Evolutionary conservation across 306 rosid species (phyloP), one percentile per base, ranked within the genome.

Genomic region (Cicer cuneatum): DNA sequence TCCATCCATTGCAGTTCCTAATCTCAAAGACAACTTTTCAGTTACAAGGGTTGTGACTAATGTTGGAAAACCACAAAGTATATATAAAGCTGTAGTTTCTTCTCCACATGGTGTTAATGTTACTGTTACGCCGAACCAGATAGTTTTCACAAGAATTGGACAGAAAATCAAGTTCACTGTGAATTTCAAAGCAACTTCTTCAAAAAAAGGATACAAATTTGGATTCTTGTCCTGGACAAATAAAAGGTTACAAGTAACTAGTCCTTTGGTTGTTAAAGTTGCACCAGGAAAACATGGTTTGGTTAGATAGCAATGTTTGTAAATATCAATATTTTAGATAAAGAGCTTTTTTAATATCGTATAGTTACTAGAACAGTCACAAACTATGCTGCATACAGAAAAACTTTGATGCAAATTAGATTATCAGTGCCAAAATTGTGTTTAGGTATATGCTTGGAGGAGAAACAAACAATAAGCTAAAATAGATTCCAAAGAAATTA

Each of bases 151-250:
- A 18, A 82, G 83, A 69, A 42, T 64, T 14, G 85, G 81, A 24
- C 95, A 91, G 86, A 91, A 89, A 84, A 76, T 87, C 24, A 87
- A 63, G 54, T 91, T 89, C 85, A 89, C 79, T 19, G 88, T 91
- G 79, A 85, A 80, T 59, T 91, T 91, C 85, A 83, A 81, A 79
- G 80, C 82, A 77, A 79, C 69, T 35, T 77, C 87, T 41, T 83
- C 94, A 71, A 83, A 84, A 71, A 83, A 84, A 65, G 97, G 97
- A 40, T 91, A 91, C 69, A 21, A 75, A 67, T 91, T 91, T 61
- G 97, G 97, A 72, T 89, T 86, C 84, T 76, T 91, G 75, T 83
- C 88, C 21, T 91, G 94, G 97, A 80, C 49, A 65, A 84, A 81
- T 53, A 41, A 72, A 78, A 83, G 82, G 74, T 79, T 80, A 56